A percentile compares a stretch with the other conserved stretches of the same genome.
These are phyloP conservation scores for Nicotiana sylvestris DNA, from an alignment of 257 asterid genomes.

Conservation along the genomic window DNA sequence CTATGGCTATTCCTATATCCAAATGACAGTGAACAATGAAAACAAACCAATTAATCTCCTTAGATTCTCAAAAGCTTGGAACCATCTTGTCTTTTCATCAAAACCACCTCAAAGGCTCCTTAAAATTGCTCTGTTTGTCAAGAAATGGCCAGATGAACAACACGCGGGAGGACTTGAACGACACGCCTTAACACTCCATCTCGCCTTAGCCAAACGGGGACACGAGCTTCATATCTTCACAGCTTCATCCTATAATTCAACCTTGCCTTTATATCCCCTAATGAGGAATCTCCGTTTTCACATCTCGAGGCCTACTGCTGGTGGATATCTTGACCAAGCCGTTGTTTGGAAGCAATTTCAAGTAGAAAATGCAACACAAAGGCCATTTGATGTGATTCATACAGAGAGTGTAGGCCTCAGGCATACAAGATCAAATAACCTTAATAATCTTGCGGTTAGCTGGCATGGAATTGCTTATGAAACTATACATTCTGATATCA, in stretches of 20 bases:
- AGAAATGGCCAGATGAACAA: slow-evolving; percentile 59
- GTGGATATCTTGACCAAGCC: slow-evolving; percentile 66
- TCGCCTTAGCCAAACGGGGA: slow-evolving; percentile 43
- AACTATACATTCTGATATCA: slow-evolving; percentile 44
- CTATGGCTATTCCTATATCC: slow-evolving; percentile 15
- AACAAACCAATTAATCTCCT: slow-evolving; percentile 34
- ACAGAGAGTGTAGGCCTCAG: slow-evolving; percentile 72
- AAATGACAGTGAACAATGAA: slow-evolving; percentile 5
- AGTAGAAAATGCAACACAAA: slow-evolving; percentile 32
- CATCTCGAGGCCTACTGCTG: slow-evolving; percentile 52
- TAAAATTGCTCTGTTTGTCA: slow-evolving; percentile 63
- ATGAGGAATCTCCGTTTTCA: slow-evolving; percentile 37
- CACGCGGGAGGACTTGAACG: slow-evolving; percentile 73
- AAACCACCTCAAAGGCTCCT: slow-evolving; percentile 36
- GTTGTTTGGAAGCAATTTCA: slow-evolving; percentile 53
- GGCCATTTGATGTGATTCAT: slow-evolving; percentile 60
- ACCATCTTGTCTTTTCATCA: slow-evolving; percentile 39
- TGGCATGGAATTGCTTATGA: slow-evolving; percentile 88
- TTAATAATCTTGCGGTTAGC: slow-evolving; percentile 55
- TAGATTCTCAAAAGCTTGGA: slow-evolving; percentile 48
- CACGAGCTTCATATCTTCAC: slow-evolving; percentile 72
- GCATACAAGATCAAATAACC: slow-evolving; percentile 53
- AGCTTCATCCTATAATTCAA: slow-evolving; percentile 27
- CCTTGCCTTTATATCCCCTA: slow-evolving; percentile 8
- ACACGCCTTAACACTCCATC: slow-evolving; percentile 35